Evolutionary conservation across 2,329 filamentous ascomycete species (phyloP).

Genomic region (Neopestalotiopsis sp.): DNA sequence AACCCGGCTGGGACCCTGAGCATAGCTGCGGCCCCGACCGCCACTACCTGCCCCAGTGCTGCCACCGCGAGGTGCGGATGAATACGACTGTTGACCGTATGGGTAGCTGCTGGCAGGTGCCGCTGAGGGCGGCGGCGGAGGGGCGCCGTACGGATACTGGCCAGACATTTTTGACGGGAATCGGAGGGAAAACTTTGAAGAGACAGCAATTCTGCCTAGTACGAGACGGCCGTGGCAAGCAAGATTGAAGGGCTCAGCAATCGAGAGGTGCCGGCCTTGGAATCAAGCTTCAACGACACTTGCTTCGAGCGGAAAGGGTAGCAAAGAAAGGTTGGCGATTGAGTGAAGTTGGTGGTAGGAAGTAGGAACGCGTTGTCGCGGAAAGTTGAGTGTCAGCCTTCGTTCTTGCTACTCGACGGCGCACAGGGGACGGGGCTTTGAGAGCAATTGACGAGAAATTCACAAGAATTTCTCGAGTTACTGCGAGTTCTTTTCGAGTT

Average conservation of each 20-base stretch:
- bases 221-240: not conserved
- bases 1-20: constrained; percentile 28
- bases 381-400: not conserved
- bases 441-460: not conserved
- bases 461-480: not conserved
- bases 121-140: constrained; percentile 34
- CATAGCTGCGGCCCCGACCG: constrained; percentile 29
- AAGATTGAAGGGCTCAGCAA: not conserved
- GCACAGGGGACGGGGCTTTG: not conserved
- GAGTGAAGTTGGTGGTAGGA: not conserved
- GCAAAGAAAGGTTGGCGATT: not conserved
- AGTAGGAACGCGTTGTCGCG: not conserved
- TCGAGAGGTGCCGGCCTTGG: too few species aligned
- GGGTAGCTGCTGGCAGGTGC: constrained; percentile 31
- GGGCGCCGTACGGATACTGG: constrained; percentile 35
- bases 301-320: not conserved
- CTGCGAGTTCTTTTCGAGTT: not conserved
- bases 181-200: not conserved
- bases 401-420: not conserved
- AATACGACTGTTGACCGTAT: constrained; percentile 46
- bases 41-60: constrained; percentile 27
- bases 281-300: too few species aligned
- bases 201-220: not conserved
- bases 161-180: constrained; percentile 26
- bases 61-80: constrained; percentile 38